Evolutionary conservation across 2,329 filamentous ascomycete genomes (phyloP), one percentile per base, ranked within the genome.

Genomic region (Xylariaceae sp.): DNA sequence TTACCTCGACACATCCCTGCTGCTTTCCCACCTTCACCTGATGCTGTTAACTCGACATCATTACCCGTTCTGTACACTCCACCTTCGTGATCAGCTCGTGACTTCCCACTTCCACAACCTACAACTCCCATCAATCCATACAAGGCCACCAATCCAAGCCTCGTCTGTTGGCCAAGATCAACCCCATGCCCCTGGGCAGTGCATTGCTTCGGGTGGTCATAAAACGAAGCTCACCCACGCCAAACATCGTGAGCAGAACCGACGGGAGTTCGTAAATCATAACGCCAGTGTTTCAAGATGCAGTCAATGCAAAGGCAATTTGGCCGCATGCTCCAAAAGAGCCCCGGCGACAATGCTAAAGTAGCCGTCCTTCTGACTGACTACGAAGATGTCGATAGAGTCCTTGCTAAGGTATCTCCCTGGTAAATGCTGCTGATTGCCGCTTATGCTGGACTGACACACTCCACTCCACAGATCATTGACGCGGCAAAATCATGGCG

Each of bases 321-420:
- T 51, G 85, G 83, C 45, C 81, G 76, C 62, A 76, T 89, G 57
- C 73, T 79, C 64, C 78, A 76, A 55, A 75, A 69, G 52, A 65
- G 80, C 46, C 78, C 81, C 16, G 84, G 82, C 40, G 83, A 92
- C 61, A 83, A 87, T 58, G 81, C 81, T 49, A 83, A 87, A 56
- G 80, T 90, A 31, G 80, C 81, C 9, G 73, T 82, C 31, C 69
- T 92, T 38, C 67, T 94, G 40, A 81, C 78, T 52, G 86, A 92
- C 55, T 92, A 88, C 57, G 83, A 88, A 51, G 81, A 89, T 61
- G 83, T 82, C 17, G 84, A 92, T 60, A 76, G 76, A 50, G 74
- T 89, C 57, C 71, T 92, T 47, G 73, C 76, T 48, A 81, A 79
- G 70, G 85, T 88, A 67, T 13, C 41, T 66, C 31, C 30, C n/a